Base-by-base conservation (phyloP, 176 grass and related monocot species). In the Lolium multiflorum region DNA sequence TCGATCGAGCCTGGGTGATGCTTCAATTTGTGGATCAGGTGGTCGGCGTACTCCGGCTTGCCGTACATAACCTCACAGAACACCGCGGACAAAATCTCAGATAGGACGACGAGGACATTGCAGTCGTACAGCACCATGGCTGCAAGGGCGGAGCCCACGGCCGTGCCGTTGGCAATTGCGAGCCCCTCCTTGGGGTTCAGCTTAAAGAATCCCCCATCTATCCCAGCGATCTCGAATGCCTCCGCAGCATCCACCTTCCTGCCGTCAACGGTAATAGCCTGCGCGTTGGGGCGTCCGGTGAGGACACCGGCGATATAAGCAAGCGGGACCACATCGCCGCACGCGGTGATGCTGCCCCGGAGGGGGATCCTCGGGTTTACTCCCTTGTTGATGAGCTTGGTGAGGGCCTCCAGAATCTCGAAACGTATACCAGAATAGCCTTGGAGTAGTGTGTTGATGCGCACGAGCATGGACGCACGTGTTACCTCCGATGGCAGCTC, bases 11-110 rank as follows among this genome's bases (percentile, higher is more conserved):
- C 92, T 2, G 92, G 94, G 82, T 97, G 94, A 64, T 97, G 94
- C 87, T 97, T 97, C 24, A 97, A 75, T 88, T 97, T 97, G 90
- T 97, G 94, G 82, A 90, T 97, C 2, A 97, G 90, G 70, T 97
- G 92, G 85, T 97, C 92, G 5, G 94, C 84, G 59, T 76, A 97
- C 88, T 97, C 92, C 5, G 90, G 90, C 43, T 97, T 97, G 24
- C 92, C 94, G 57, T 92, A 83, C 92, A 97, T 94, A 0, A 94
- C 94, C 87, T 97, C 94, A 56, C 69, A 71, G 43, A 71, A 71
- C 18, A 71, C 39, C 2, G 69, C 69, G 4, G 39, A 11, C 69
- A 71, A 11, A 46, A 71, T 11, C 6, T 70, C 67, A 5, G 37
- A 41, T 10, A 70, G 37, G 67, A 70, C 67, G 9, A 37, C 37